Base-by-base conservation (phyloP, 345 rosid species). In the Hibiscus mutabilis region DNA sequence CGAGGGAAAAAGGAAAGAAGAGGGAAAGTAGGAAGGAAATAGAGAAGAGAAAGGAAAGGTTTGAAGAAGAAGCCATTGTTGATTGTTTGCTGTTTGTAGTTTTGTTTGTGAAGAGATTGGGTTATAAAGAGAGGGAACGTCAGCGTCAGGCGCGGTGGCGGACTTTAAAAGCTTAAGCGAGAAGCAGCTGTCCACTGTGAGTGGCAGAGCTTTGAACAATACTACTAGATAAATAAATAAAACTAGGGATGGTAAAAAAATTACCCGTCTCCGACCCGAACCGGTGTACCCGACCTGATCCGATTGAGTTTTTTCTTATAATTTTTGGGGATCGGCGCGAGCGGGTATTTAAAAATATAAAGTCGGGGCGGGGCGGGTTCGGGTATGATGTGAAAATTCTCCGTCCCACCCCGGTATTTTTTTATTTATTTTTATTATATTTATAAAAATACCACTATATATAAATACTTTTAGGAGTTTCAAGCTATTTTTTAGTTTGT, bases 31-130 rank as follows among this genome's bases (percentile, higher is more conserved):
- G 6, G 11, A 79, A 11, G 57, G 77, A 14, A 68, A 68, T 0
- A 44, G 77, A 0, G 51, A 81, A 56, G 74, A 82, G 21, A 51
- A 72, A n/a, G 24, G 75, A 52, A 49, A 24, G 71, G 16, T 25
- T 51, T 25, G 64, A 27, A 13, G 46, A 29, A 27, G 61, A 35
- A 33, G 73, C 73, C 63, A 21, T 25, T 67, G 14, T 22, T 16
- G 5, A 13, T 67, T 2, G 13, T 66, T 12, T 5, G 70, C 47
- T 2, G 13, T 65, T 13, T 5, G 70, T 79, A 12, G 13, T 12
- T 40, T 71, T 60, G 14, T 62, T 35, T 29, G 69, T 46, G 5
- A 13, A 56, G 5, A 53, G 24, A 19, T 25, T 56, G 27, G 56
- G 51, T 66, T 66, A 24, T 44, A 25, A 22, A 14, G 37, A n/a